These are phyloP conservation scores for Hemileia vastatrix DNA, from an alignment of 1,284 basidiomycete genomes.

Conservation along the genomic window DNA sequence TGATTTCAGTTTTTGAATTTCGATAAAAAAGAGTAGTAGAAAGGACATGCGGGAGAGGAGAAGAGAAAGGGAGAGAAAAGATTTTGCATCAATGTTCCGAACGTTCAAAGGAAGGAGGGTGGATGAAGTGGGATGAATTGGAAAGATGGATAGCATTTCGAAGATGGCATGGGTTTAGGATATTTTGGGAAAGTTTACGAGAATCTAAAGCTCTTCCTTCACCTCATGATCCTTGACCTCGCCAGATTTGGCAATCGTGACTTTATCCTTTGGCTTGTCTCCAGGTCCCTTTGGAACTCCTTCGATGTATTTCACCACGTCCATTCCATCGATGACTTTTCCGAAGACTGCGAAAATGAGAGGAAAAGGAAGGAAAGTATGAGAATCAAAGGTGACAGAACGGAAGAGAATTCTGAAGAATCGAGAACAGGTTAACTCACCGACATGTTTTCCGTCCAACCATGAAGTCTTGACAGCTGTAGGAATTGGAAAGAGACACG, in stretches of 20 bases:
- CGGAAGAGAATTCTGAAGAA: neutral
- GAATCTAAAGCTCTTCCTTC: neutral
- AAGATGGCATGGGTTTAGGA: neutral
- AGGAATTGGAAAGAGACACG: too few species aligned
- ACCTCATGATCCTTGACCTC: neutral
- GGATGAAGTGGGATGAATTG: too few species aligned
- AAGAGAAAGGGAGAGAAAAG: too few species aligned
- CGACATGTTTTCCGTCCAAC: slow-evolving; percentile 16
- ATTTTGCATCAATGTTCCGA: too few species aligned
- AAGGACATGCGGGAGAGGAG: too few species aligned
- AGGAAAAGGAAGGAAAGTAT: neutral
- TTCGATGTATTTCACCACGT: neutral
- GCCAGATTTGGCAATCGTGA: neutral
- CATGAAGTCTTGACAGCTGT: slow-evolving; percentile 15
- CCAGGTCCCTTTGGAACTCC: neutral
- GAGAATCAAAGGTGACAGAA: too few species aligned
- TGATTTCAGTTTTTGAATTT: too few species aligned
- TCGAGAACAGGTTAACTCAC: neutral
- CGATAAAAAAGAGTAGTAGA: too few species aligned
- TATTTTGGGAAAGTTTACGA: neutral
- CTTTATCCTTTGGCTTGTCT: neutral
- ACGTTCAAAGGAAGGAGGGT: too few species aligned
- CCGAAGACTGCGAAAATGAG: slow-evolving; percentile 7
- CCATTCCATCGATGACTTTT: slow-evolving; percentile 20
- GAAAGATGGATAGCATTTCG: neutral